Evolutionary conservation across 2,329 filamentous ascomycete species (phyloP).

Genomic region (Aureobasidium sp.): DNA sequence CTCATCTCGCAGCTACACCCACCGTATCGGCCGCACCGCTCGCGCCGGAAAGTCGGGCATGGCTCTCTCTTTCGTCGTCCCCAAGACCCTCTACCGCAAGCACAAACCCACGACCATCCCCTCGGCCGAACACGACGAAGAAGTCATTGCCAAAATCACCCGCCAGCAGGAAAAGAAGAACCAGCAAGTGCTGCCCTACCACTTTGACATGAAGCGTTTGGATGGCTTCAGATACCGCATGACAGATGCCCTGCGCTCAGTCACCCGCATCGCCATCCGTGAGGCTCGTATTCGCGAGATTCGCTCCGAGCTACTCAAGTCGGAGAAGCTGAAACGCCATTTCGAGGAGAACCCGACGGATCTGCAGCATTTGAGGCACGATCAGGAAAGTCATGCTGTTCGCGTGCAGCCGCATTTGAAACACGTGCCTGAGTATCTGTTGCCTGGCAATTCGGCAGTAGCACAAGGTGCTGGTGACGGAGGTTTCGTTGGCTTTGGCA

Average conservation of each 20-base stretch:
- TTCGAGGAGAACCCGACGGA: constrained; percentile 97
- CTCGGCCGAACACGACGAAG: constrained; percentile 74
- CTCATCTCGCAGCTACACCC: constrained; percentile 87
- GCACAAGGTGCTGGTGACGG: constrained; percentile 53
- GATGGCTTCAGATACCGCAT: constrained; percentile 93
- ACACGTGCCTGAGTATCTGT: constrained; percentile 86
- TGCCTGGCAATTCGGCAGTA: constrained; percentile 67
- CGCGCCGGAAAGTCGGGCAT: constrained; percentile 87
- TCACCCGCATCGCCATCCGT: constrained; percentile 81
- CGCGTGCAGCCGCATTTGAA: constrained; percentile 82
- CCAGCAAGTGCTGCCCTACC: constrained; percentile 78
- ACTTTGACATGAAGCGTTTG: constrained; percentile 89
- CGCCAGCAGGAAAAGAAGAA: constrained; percentile 70
- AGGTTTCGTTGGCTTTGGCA: constrained; percentile 64
- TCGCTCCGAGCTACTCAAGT: constrained; percentile 81
- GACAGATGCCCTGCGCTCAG: constrained; percentile 81
- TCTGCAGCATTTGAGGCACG: constrained; percentile 77
- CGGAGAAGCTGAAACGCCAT: constrained; percentile 86
- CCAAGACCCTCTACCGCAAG: constrained; percentile 71
- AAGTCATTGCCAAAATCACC: constrained; percentile 69
- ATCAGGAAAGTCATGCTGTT: constrained; percentile 76
- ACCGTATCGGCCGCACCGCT: constrained; percentile 89
- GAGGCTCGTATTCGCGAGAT: constrained; percentile 85
- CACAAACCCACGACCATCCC: constrained; percentile 77
- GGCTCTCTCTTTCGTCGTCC: constrained; percentile 91